Percentiles rank a stretch among this genome's conserved stretches.
phyloP scores from a whole-genome alignment of 352 stramenopile genomes.

The Phytophthora europaea region DNA sequence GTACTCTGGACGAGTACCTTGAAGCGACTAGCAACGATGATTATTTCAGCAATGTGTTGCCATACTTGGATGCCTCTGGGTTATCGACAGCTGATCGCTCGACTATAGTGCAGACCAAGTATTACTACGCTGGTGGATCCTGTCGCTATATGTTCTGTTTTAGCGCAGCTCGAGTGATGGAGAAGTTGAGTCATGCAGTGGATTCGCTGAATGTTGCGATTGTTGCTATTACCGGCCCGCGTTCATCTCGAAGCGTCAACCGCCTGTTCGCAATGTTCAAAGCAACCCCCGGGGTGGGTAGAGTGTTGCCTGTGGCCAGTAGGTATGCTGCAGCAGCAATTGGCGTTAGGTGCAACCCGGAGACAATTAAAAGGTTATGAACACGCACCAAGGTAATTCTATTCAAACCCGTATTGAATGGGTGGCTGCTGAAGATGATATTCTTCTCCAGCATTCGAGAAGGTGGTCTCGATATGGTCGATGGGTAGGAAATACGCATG shows the following conservation, averaged over 20 bases:
- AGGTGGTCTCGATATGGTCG: neutral
- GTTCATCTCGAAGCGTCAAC: neutral
- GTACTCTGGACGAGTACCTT: slow-evolving; percentile 30
- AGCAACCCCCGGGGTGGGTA: neutral
- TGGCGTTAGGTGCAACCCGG: slow-evolving; percentile 19
- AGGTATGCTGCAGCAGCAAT: slow-evolving; percentile 14
- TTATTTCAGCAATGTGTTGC: slow-evolving; percentile 2
- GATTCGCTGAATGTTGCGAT: neutral
- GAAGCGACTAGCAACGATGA: slow-evolving; percentile 22
- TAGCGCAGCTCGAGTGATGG: neutral
- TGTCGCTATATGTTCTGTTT: slow-evolving; percentile 17
- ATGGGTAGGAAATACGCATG: neutral
- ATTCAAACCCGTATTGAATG: slow-evolving; percentile 29
- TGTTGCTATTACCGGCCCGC: neutral
- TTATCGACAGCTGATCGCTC: neutral
- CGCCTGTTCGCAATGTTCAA: neutral
- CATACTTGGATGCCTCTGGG: slow-evolving; percentile 6
- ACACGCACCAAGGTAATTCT: slow-evolving; percentile 9
- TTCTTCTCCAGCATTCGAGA: slow-evolving; percentile 33
- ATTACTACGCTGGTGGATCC: slow-evolving; percentile 19
- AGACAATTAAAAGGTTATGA: slow-evolving; percentile 29
- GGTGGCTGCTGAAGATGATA: slow-evolving; percentile 29
- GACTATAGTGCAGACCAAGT: slow-evolving; percentile 6
- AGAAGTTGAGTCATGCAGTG: neutral
- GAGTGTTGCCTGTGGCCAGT: slow-evolving; percentile 8